phyloP scores from a whole-genome alignment of 805 yeast genomes.

The Saccharomycopsis olivae region DNA sequence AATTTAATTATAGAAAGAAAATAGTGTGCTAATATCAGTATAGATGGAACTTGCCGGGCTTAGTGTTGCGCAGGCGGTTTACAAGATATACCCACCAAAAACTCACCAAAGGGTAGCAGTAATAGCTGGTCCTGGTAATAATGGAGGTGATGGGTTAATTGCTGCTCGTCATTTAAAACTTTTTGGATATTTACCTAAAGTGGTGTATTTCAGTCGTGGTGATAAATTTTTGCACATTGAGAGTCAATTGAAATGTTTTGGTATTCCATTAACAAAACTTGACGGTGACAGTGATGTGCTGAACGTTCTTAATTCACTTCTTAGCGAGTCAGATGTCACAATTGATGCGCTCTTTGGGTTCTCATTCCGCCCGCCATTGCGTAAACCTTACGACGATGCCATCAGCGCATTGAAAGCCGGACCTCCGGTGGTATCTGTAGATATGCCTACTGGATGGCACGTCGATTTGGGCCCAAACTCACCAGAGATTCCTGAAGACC shows the following conservation, averaged over 20 bases:
- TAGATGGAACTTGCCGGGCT: constrained; percentile 94
- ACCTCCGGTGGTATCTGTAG: constrained; percentile 65
- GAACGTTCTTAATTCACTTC: too few species aligned
- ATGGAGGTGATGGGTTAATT: constrained; percentile 93
- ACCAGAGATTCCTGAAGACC: constrained; percentile 24
- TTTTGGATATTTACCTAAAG: constrained; percentile 66
- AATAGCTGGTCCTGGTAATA: constrained; percentile 92
- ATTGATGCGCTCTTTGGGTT: constrained; percentile 90
- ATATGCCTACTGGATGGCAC: constrained; percentile 96
- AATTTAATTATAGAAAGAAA: not conserved
- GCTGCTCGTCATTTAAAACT: constrained; percentile 84
- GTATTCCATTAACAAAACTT: constrained; percentile 42
- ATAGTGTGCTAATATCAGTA: not conserved
- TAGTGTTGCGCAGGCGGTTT: constrained; percentile 83
- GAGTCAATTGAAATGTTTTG: constrained; percentile 56
- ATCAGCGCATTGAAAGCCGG: constrained; percentile 29
- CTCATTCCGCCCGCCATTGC: constrained; percentile 80
- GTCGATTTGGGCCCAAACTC: constrained; percentile 73
- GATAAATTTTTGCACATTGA: constrained; percentile 49
- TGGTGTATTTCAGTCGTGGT: constrained; percentile 52
- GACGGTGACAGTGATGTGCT: too few species aligned
- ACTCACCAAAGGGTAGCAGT: constrained; percentile 40
- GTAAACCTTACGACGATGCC: constrained; percentile 59
- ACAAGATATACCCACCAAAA: constrained; percentile 51
- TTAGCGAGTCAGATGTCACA: constrained; percentile 34